These are phyloP conservation scores for Backusella westeae DNA, from an alignment of 192 early-diverging fungal species.

Conservation along the genomic window DNA sequence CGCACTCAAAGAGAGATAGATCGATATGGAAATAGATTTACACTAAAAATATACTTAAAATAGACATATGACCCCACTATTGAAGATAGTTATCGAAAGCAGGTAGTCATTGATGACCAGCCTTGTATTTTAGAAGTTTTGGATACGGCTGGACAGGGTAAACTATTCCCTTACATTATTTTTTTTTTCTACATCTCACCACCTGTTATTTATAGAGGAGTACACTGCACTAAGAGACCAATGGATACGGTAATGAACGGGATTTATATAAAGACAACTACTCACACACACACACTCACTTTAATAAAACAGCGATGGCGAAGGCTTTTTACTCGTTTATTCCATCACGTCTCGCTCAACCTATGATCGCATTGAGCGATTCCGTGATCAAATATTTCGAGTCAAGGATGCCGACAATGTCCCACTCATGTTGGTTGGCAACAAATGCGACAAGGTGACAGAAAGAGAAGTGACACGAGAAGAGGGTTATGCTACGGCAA, in stretches of 20 bases:
- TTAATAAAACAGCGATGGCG: constrained; percentile 54
- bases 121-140: constrained; percentile 97
- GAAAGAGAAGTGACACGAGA: constrained; percentile 80
- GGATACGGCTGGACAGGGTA: constrained; percentile 89
- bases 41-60: not conserved
- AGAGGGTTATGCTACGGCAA: constrained; percentile 75
- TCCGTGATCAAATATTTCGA: constrained; percentile 82
- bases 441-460: constrained; percentile 83
- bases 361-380: constrained; percentile 82
- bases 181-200: not conserved
- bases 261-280: not conserved
- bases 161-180: not conserved
- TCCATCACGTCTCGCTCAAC: constrained; percentile 82
- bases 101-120: constrained; percentile 96
- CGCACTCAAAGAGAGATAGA: no score
- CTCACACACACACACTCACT: not conserved
- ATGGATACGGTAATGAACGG: constrained; percentile 54
- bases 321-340: constrained; percentile 87
- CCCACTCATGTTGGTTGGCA: constrained; percentile 85
- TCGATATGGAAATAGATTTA: not conserved
- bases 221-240: constrained; percentile 79
- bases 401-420: constrained; percentile 85
- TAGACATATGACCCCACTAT: constrained; percentile 98
- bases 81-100: constrained; percentile 97
- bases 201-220: constrained; percentile 47